These are phyloP conservation scores for Salvia hispanica DNA, from an alignment of 257 asterid genomes.

Conservation along the genomic window DNA sequence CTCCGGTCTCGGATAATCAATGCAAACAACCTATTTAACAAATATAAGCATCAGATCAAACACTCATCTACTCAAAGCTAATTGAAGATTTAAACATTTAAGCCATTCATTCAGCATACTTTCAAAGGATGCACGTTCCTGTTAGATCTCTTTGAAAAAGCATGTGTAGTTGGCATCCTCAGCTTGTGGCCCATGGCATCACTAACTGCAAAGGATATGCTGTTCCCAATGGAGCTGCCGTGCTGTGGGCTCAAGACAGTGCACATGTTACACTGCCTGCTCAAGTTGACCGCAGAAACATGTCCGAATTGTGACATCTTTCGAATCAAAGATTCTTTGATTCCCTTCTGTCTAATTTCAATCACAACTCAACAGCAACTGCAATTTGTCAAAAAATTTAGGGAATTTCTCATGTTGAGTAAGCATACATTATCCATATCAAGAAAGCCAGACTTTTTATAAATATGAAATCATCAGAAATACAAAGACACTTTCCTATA, in stretches of 20 bases:
- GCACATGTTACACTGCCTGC: slow-evolving; percentile 46
- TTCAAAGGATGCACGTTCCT: slow-evolving; percentile 48
- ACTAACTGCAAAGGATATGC: slow-evolving; percentile 57
- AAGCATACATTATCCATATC: slow-evolving; percentile 17
- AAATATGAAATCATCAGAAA: neutral
- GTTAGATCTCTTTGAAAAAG: slow-evolving; percentile 39
- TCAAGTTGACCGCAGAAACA: slow-evolving; percentile 75
- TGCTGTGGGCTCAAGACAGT: slow-evolving; percentile 41
- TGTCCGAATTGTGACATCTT: slow-evolving; percentile 72
- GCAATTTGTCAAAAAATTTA: slow-evolving; percentile 33
- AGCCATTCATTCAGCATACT: slow-evolving; percentile 44
- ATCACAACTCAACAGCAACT: slow-evolving; percentile 22
- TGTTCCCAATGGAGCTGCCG: slow-evolving; percentile 40
- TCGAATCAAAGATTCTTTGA: slow-evolving; percentile 26
- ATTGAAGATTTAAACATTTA: slow-evolving; percentile 3
- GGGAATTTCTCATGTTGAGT: slow-evolving; percentile 5
- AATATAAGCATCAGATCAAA: slow-evolving; percentile 14
- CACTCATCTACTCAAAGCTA: slow-evolving; percentile 4
- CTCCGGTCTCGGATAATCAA: slow-evolving; percentile 89
- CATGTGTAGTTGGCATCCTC: slow-evolving; percentile 39
- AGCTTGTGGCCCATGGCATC: slow-evolving; percentile 60
- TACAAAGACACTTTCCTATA: neutral
- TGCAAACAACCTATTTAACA: slow-evolving; percentile 71
- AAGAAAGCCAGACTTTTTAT: neutral
- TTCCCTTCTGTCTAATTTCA: slow-evolving; percentile 4